Base-by-base conservation (phyloP, 139 green algal species). In the Zygnema cylindricum region DNA sequence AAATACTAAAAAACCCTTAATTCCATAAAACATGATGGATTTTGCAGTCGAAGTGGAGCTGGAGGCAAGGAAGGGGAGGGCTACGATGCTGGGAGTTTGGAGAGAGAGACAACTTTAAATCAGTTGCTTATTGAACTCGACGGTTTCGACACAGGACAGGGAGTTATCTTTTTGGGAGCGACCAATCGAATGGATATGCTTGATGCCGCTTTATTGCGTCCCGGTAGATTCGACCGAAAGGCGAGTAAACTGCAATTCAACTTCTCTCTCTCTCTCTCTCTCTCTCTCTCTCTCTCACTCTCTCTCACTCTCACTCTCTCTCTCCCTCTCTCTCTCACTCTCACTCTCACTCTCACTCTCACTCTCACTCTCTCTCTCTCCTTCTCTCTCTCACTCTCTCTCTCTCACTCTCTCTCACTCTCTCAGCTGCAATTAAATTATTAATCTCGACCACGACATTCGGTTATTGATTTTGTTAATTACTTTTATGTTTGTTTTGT, bases 111-210 rank as follows among this genome's bases (percentile, higher is more conserved):
- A 93, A 99, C 98, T 3, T 93, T 99, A 7, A 99, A 99, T 91
- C 98, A 99, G 94, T 94, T 99, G 91, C 94, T 98, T 81, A 96
- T 98, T 35, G 96, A 99, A 93, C 98, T 99, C 93, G 97, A 99
- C 89, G 97, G 97, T 43, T 99, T 99, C 92, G 96, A 95, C 11
- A 96, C 96, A 23, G 95, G 97, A 84, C 92, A 87, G 0, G 97
- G 97, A 1, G 96, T 99, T 0, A 95, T 99, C 36, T 99, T 99
- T 91, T 94, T 99, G 40, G 98, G 92, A 0, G 97, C 97, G 16
- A 99, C 97, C 93, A 98, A 88, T 93, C 94, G 55, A n/a, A 92
- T 93, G 35, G 95, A 98, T 92, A 92, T 98, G 87, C 93, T 98
- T 42, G 96, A 98, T 89, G 92, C 94, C 76, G 96, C 96, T 25